phyloP scores from a whole-genome alignment of 2,329 filamentous ascomycete genomes.

The Sclerotinia glacialis region DNA sequence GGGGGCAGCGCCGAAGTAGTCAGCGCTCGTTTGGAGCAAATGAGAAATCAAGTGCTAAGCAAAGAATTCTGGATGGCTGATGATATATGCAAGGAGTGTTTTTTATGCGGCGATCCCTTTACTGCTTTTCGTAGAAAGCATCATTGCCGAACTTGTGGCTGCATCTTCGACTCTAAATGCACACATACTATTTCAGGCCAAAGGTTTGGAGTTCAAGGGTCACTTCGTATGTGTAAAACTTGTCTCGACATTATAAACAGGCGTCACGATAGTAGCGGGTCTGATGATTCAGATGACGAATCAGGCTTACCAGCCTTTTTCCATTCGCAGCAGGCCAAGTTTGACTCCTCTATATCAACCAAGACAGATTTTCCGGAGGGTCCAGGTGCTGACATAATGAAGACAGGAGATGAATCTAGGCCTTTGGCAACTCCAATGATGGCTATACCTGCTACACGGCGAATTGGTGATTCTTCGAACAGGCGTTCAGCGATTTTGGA shows the following conservation, averaged over 20 bases:
- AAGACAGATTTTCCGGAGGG: constrained; percentile 44
- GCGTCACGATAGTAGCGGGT: constrained; percentile 80
- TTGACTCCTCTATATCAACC: constrained; percentile 41
- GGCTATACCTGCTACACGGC: constrained; percentile 64
- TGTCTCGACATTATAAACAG: constrained; percentile 90
- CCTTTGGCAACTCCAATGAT: constrained; percentile 67
- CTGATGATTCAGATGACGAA: constrained; percentile 82
- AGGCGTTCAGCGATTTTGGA: constrained; percentile 86
- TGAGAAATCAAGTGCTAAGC: constrained; percentile 83
- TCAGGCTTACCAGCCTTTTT: constrained; percentile 64
- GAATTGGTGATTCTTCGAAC: constrained; percentile 71
- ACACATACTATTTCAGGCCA: constrained; percentile 86
- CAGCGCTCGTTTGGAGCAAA: constrained; percentile 62
- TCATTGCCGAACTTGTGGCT: constrained; percentile 93
- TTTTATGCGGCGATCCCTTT: constrained; percentile 85
- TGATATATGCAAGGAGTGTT: constrained; percentile 96
- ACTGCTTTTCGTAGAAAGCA: constrained; percentile 94
- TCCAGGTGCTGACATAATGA: constrained; percentile 38
- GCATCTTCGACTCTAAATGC: constrained; percentile 96
- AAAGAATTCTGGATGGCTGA: constrained; percentile 99
- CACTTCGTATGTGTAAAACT: constrained; percentile 85
- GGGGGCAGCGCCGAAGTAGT: constrained; percentile 58
- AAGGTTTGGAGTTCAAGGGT: constrained; percentile 81
- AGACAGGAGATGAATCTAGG: constrained; percentile 44
- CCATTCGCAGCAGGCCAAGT: constrained; percentile 51